These are phyloP conservation scores for Chaetomium cochliodes DNA, from an alignment of 495 filamentous ascomycete species.

Conservation along the genomic window DNA sequence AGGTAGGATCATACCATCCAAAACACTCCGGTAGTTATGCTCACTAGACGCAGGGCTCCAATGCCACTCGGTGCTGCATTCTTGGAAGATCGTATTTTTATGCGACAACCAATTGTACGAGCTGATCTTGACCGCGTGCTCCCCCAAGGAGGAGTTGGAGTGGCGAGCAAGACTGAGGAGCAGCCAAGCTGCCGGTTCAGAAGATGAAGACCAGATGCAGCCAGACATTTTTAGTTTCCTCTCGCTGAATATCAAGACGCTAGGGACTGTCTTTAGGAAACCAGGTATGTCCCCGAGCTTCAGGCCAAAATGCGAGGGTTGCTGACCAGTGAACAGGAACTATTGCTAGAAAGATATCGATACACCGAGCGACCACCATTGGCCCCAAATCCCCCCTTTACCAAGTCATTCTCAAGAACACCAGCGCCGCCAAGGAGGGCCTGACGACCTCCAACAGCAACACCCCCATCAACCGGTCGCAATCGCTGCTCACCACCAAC, in stretches of 20 bases:
- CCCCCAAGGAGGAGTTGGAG: slow-evolving; percentile 70
- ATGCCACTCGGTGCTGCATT: slow-evolving; percentile 80
- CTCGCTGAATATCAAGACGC: slow-evolving; percentile 65
- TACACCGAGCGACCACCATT: slow-evolving; percentile 71
- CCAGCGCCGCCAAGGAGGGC: slow-evolving; percentile 62
- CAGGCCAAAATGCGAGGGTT: background rate
- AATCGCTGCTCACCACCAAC: slow-evolving; percentile 65
- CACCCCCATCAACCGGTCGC: slow-evolving; percentile 60
- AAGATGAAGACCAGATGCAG: slow-evolving; percentile 47
- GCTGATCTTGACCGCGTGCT: slow-evolving; percentile 84
- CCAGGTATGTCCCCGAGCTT: slow-evolving; percentile 43
- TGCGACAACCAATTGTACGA: slow-evolving; percentile 74
- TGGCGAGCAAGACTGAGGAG: slow-evolving; percentile 63
- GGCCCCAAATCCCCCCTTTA: slow-evolving; percentile 58
- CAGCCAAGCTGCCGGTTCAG: slow-evolving; percentile 34
- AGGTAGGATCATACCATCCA: slow-evolving; percentile 52
- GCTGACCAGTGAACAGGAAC: slow-evolving; percentile 48
- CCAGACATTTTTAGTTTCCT: slow-evolving; percentile 57
- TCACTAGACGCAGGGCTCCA: slow-evolving; percentile 61
- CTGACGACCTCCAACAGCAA: slow-evolving; percentile 1
- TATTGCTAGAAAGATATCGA: slow-evolving; percentile 72
- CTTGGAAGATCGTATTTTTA: slow-evolving; percentile 93
- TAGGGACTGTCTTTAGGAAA: slow-evolving; percentile 70
- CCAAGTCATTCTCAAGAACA: slow-evolving; percentile 90
- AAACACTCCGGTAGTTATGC: background rate